Conservation (phyloP, 495 filamentous ascomycete species). For the Aspergillus cavernicola region DNA sequence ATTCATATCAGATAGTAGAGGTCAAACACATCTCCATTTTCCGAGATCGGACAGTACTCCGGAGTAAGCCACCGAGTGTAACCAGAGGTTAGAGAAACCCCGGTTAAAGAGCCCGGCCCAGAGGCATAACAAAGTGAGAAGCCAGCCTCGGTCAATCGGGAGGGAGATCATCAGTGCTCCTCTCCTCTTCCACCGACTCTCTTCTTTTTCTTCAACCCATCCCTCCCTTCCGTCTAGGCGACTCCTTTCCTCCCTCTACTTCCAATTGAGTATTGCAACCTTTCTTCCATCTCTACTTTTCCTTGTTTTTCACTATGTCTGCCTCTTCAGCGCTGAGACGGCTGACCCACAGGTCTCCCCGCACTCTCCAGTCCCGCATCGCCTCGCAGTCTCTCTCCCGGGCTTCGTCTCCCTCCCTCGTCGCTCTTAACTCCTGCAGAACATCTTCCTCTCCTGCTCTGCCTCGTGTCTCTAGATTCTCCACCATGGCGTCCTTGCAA, state of each 20-base stretch:
- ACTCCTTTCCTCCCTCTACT: constrained; percentile 17
- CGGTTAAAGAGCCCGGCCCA: constrained; percentile 17
- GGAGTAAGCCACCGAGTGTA: background rate
- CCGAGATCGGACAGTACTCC: constrained; percentile 7
- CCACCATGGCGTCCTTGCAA: constrained; percentile 47
- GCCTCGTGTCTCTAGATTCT: constrained; percentile 35
- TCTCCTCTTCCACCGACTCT: background rate
- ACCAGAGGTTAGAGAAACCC: background rate
- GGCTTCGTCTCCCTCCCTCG: constrained; percentile 24
- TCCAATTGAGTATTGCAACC: constrained; percentile 20
- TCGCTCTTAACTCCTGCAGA: constrained; percentile 17
- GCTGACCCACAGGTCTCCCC: constrained; percentile 48
- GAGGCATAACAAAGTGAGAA: constrained; percentile 4
- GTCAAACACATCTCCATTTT: background rate
- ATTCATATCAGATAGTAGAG: background rate
- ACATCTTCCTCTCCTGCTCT: constrained; percentile 19
- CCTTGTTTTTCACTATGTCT: constrained; percentile 26
- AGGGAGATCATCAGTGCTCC: background rate
- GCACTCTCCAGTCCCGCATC: constrained; percentile 45
- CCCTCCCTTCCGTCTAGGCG: constrained; percentile 8
- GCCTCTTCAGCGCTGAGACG: constrained; percentile 41
- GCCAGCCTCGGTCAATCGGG: constrained; percentile 22
- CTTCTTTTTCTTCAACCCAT: constrained; percentile 16
- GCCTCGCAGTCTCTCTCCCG: constrained; percentile 33
- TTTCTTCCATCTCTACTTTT: constrained; percentile 23